These are phyloP conservation scores for Raphanus raphanistrum DNA, from an alignment of 345 rosid species.

Conservation along the genomic window DNA sequence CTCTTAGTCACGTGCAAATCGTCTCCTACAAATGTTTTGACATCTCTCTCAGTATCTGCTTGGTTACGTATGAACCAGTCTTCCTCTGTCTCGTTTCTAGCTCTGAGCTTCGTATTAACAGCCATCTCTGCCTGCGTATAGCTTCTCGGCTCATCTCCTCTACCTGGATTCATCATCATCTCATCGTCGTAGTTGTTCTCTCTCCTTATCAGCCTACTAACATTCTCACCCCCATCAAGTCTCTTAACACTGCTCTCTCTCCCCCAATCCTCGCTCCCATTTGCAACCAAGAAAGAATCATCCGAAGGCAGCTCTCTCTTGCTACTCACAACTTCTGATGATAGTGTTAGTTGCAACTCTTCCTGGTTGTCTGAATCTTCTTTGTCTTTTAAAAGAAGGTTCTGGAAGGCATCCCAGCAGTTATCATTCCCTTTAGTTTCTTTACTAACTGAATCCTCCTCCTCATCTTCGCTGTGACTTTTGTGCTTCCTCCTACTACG, in stretches of 20 bases:
- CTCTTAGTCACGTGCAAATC: constrained; percentile 29
- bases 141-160: constrained; percentile 41
- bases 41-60: constrained; percentile 39
- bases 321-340: constrained; percentile 40
- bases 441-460: constrained; percentile 45
- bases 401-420: constrained; percentile 94
- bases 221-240: constrained; percentile 49
- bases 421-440: constrained; percentile 52
- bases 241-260: constrained; percentile 40
- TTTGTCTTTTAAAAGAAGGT: constrained; percentile 67
- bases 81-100: constrained; percentile 59
- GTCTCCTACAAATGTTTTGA: constrained; percentile 48
- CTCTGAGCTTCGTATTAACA: constrained; percentile 46
- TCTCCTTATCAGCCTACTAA: constrained; percentile 41
- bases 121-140: constrained; percentile 37
- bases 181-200: constrained; percentile 52
- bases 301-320: constrained; percentile 47
- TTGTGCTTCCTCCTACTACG: constrained; percentile 53
- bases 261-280: constrained; percentile 43
- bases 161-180: constrained; percentile 51
- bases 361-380: constrained; percentile 50
- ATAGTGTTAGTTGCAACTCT: constrained; percentile 34
- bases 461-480: constrained; percentile 39
- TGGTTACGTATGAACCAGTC: constrained; percentile 68
- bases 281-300: constrained; percentile 61